Evolutionary conservation across 139 green algal species (phyloP).

Genomic region (Picochlorum costavermella): DNA sequence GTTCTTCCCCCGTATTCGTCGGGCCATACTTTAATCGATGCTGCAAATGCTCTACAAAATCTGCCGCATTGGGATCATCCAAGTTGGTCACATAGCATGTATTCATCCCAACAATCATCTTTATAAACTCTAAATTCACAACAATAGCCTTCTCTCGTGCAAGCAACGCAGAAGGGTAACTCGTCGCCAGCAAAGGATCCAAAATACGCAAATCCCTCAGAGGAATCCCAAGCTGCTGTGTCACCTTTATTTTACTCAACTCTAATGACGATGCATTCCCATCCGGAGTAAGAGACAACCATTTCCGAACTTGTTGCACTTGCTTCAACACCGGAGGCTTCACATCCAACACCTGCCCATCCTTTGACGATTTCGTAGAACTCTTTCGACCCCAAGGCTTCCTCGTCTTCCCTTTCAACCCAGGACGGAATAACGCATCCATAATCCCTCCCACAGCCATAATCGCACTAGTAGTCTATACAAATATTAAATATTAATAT

Average conservation of each 20-base stretch:
- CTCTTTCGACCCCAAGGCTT: too few relatives aligned
- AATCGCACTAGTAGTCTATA: too few relatives aligned
- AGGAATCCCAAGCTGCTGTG: constrained; percentile 20
- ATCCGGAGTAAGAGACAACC: constrained; percentile 3
- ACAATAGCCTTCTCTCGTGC: constrained; percentile 30
- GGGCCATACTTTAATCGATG: constrained; percentile 10
- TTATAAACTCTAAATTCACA: constrained; percentile 40
- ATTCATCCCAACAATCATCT: constrained; percentile 24
- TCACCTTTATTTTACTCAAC: constrained; percentile 17
- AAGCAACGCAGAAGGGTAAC: constrained; percentile 34
- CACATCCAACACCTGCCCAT: not conserved
- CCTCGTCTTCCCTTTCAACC: too few relatives aligned
- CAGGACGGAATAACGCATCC: too few relatives aligned
- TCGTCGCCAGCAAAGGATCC: constrained; percentile 28
- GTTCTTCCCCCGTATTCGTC: not conserved
- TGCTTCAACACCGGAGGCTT: not conserved
- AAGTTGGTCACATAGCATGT: constrained; percentile 20
- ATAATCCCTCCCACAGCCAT: too few relatives aligned
- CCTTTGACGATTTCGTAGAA: too few relatives aligned
- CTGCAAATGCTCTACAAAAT: constrained; percentile 37
- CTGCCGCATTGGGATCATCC: constrained; percentile 20
- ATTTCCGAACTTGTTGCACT: constrained; percentile 9
- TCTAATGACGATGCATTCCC: constrained; percentile 16
- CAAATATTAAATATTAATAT: too few relatives aligned
- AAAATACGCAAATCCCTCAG: constrained; percentile 33